Base-by-base conservation (phyloP, 805 yeast genomes). In the Lachancea kluyveri region DNA sequence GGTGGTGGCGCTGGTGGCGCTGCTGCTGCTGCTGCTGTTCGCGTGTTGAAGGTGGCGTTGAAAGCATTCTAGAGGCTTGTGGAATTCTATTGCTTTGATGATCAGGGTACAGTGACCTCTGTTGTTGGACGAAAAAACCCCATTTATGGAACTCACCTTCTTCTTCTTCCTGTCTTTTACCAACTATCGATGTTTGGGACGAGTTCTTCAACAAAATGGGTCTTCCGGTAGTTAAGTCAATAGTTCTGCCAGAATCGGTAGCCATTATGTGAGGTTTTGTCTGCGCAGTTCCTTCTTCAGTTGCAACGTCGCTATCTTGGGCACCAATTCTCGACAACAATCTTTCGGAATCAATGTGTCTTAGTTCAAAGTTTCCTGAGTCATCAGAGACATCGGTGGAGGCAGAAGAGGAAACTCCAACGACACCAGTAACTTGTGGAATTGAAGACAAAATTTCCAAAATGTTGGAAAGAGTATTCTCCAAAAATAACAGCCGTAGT, bases 101-200 rank as follows among this genome's bases (percentile, higher is more conserved):
- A 10, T 52, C 60, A 9, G 62, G 62, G 31, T 54, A 57, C 20
- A 52, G 31, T 41, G 62, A 60, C 11, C 58, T 46, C 39, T 79
- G 74, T 48, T 76, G 84, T 51, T 78, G 82, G 42, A 85, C 77
- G 47, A 75, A 83, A 48, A 77, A 74, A 12, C 94, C 94, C 77
- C 86, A 77, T 59, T 81, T 77, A 56, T 84, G 95, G 42, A 86
- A 70, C 50, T 83, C 94, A 46, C 96, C 96, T 63, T 87, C 96
- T 53, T 87, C 96, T 39, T 77, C 78, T 52, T 86, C 95, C 55
- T 82, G 85, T 54, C 74, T 79, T 10, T 87, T 85, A 48, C 81
- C 76, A 8, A 60, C 50, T 3, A 82, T 70, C 0, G 83, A 73
- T 1, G 82, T 77, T 41, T 74, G 80, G 0, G 85, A 77, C 4